A percentile compares a stretch with the other conserved stretches of the same genome.
These are phyloP conservation scores for Fusarium vanettenii DNA, from an alignment of 2,329 filamentous ascomycete genomes.

Conservation along the genomic window DNA sequence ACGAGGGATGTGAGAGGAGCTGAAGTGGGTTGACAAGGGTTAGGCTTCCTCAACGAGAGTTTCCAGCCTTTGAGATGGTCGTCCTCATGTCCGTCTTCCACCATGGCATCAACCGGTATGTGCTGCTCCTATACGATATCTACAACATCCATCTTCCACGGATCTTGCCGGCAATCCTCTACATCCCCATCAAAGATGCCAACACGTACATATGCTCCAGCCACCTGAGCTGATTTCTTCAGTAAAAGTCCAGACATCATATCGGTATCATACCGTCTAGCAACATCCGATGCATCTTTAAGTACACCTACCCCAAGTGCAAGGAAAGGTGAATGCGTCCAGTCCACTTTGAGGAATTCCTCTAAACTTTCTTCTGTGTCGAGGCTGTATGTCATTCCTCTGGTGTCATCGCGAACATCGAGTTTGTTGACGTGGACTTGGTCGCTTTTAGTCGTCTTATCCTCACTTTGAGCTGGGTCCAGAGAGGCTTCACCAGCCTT, in stretches of 20 bases:
- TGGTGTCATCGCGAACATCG: neutral
- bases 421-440: neutral
- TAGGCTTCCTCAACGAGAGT: neutral
- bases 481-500: neutral
- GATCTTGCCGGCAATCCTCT: neutral
- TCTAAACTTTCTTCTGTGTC: neutral
- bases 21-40: neutral
- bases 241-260: neutral
- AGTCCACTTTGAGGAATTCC: neutral
- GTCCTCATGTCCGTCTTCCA: neutral
- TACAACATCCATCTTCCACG: neutral
- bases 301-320: neutral
- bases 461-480: neutral
- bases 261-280: neutral
- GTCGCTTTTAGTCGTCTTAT: neutral
- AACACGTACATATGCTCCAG: neutral
- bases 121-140: neutral
- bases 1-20: neutral
- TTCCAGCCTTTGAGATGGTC: neutral
- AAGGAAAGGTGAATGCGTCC: neutral
- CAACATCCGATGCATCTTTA: neutral
- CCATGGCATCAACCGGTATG: neutral
- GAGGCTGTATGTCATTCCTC: neutral
- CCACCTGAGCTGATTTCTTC: neutral
- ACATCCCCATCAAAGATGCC: neutral